A percentile compares a stretch with the other conserved stretches of the same genome.
phyloP scores from a whole-genome alignment of 2,329 filamentous ascomycete genomes.

The Elsinoe fawcettii region DNA sequence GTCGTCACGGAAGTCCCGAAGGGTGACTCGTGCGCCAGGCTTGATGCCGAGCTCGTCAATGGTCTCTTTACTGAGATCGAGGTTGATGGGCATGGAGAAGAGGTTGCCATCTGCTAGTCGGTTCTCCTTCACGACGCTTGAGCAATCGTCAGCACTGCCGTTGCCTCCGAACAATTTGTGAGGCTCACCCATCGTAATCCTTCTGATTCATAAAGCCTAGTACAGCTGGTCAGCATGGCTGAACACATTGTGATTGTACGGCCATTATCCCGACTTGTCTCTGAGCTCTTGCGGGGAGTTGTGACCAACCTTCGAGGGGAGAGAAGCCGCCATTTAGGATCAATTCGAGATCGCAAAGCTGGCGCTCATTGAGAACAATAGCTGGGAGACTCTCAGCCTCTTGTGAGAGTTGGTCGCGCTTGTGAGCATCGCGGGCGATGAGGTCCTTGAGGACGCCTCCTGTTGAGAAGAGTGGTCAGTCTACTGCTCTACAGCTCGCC shows the following conservation, averaged over 20 bases:
- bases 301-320: conserved; percentile 78
- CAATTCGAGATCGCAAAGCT: conserved; percentile 95
- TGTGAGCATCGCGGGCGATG: conserved; percentile 81
- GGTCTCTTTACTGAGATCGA: conserved; percentile 69
- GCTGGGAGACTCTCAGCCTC: conserved; percentile 85
- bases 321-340: conserved; percentile 98
- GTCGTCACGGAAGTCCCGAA: conserved; percentile 94
- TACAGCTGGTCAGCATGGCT: background rate
- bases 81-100: conserved; percentile 94
- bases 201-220: conserved; percentile 93
- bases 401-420: conserved; percentile 66
- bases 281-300: conserved; percentile 1
- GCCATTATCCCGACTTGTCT: conserved; percentile 23
- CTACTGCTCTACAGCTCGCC: background rate
- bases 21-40: conserved; percentile 71
- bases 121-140: conserved; percentile 78
- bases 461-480: conserved; percentile 24
- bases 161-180: background rate
- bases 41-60: conserved; percentile 71
- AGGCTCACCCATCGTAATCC: conserved; percentile 80
- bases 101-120: conserved; percentile 82
- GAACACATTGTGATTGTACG: background rate
- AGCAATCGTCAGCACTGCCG: conserved; percentile 25
- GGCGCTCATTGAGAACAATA: conserved; percentile 78
- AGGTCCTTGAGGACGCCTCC: conserved; percentile 98